A percentile compares a stretch with the other conserved stretches of the same genome.
These are phyloP conservation scores for Erythrophleum ivorense DNA, from an alignment of 331 rosid genomes.

Conservation along the genomic window DNA sequence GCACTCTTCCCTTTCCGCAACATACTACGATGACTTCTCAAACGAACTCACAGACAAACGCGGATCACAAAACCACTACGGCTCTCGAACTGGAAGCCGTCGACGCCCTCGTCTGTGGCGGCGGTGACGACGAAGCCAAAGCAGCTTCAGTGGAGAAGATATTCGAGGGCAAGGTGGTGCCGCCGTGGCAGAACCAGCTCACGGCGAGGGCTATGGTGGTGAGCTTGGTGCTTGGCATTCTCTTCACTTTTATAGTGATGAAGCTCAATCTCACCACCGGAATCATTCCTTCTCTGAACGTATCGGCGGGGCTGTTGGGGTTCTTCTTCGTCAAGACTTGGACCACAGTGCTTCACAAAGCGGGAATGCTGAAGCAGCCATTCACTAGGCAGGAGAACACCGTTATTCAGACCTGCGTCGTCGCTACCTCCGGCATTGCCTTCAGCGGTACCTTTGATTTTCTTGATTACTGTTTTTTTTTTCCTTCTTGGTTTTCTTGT, in stretches of 20 bases:
- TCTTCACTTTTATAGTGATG: slow-evolving; percentile 68
- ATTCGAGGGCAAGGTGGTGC: slow-evolving; percentile 45
- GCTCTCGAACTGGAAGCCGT: background rate
- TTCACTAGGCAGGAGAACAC: slow-evolving; percentile 72
- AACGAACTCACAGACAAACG: background rate
- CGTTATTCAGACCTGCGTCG: slow-evolving; percentile 68
- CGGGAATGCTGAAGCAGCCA: slow-evolving; percentile 48
- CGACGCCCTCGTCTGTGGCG: background rate
- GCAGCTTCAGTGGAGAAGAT: slow-evolving; percentile 46
- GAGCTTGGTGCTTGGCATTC: slow-evolving; percentile 47
- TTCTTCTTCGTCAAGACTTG: slow-evolving; percentile 63
- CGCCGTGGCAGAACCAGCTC: slow-evolving; percentile 56
- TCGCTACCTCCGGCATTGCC: slow-evolving; percentile 61
- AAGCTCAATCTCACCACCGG: slow-evolving; percentile 63
- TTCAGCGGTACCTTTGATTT: slow-evolving; percentile 50
- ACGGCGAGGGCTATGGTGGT: slow-evolving; percentile 52
- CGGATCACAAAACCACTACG: background rate
- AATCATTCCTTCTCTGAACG: slow-evolving; percentile 60
- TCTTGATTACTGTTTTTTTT: no score
- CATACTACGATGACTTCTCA: background rate
- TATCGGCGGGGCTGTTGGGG: slow-evolving; percentile 63
- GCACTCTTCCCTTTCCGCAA: background rate
- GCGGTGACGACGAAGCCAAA: background rate
- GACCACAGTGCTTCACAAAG: slow-evolving; percentile 48
- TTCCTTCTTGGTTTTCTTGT: no score